These are phyloP conservation scores for Kazachstania viticola DNA, from an alignment of 805 yeast genomes.

Conservation along the genomic window DNA sequence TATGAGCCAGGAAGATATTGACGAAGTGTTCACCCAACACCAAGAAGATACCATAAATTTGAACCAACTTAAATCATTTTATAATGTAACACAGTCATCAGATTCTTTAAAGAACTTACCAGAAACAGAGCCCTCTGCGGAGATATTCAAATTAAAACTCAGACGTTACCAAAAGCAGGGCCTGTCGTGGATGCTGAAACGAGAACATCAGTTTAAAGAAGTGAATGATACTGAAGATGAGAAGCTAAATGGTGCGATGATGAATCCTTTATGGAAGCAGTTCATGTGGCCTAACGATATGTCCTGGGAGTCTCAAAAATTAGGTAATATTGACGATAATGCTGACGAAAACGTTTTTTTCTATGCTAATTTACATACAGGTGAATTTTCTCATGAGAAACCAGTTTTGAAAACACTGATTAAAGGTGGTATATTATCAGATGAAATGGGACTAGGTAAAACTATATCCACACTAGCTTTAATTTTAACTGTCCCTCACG, in stretches of 20 bases:
- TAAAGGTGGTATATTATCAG: conserved; percentile 84
- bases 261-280: conserved; percentile 81
- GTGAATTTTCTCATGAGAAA: conserved; percentile 57
- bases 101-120: conserved; percentile 48
- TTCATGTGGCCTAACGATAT: conserved; percentile 59
- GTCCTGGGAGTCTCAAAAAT: conserved; percentile 27
- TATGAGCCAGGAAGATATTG: conserved; percentile 5
- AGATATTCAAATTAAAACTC: conserved; percentile 44
- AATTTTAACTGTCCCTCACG: conserved; percentile 53
- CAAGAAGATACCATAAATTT: conserved; percentile 37
- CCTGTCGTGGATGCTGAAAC: conserved; percentile 75
- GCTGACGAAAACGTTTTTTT: conserved; percentile 28
- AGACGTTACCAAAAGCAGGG: conserved; percentile 80
- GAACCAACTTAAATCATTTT: conserved; percentile 68
- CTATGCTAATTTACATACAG: conserved; percentile 70
- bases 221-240: not conserved
- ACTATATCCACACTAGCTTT: conserved; percentile 75
- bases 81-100: conserved; percentile 57
- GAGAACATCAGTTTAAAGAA: conserved; percentile 50
- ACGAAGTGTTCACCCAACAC: conserved; percentile 10
- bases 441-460: conserved; percentile 95
- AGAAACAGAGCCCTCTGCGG: conserved; percentile 41
- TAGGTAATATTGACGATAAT: not conserved
- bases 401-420: conserved; percentile 53
- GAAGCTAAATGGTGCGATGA: conserved; percentile 35